These are phyloP conservation scores for Pleurotus pulmonarius DNA, from an alignment of 768 basidiomycete species.

Conservation along the genomic window DNA sequence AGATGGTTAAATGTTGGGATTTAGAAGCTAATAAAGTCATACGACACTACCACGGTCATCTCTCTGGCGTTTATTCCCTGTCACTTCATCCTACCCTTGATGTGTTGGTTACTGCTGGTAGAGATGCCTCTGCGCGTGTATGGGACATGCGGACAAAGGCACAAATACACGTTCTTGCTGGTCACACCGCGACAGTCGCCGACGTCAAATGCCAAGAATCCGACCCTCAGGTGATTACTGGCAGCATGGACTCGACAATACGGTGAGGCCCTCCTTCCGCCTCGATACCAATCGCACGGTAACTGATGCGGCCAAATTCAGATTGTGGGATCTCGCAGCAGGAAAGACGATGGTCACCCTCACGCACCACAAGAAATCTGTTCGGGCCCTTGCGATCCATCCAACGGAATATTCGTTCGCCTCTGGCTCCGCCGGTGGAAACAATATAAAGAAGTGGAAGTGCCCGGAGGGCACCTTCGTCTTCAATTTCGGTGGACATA, in stretches of 20 bases:
- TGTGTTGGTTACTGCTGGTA: constrained; percentile 89
- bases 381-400: constrained; percentile 90
- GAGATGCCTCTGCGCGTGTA: constrained; percentile 94
- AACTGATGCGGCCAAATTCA: constrained; percentile 20
- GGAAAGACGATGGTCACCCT: constrained; percentile 95
- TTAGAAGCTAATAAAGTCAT: constrained; percentile 99
- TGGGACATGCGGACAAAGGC: constrained; percentile 99
- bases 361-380: constrained; percentile 99
- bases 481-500: constrained; percentile 94
- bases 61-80: constrained; percentile 95
- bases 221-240: constrained; percentile 97
- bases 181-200: constrained; percentile 93
- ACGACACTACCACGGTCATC: constrained; percentile 96
- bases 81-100: constrained; percentile 95
- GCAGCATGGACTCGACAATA: constrained; percentile 97
- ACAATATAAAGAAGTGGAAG: constrained; percentile 99
- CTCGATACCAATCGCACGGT: not conserved
- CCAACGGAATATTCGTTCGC: constrained; percentile 97
- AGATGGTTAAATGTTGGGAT: constrained; percentile 99
- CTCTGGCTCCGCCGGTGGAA: constrained; percentile 93
- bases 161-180: constrained; percentile 88
- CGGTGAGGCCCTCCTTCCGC: constrained; percentile 43
- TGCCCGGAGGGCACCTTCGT: constrained; percentile 96
- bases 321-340: constrained; percentile 96
- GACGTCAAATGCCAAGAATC: constrained; percentile 96